Evolutionary conservation across 1,139 yeast genomes (phyloP).

Genomic region (Hemisphaericaspora xylofermentans): DNA sequence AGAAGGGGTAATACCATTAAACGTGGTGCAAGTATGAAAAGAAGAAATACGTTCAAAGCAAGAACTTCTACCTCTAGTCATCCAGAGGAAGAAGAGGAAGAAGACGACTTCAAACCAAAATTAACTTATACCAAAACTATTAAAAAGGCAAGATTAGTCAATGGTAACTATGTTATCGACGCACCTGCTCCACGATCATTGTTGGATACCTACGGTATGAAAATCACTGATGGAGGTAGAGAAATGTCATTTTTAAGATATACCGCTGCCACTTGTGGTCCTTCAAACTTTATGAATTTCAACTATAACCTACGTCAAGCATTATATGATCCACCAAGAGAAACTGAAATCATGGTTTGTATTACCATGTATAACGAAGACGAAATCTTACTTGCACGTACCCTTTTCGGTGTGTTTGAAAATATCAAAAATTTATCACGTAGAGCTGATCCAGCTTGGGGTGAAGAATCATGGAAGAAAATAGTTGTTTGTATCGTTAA

Average conservation of each 20-base stretch:
- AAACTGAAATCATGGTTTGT: constrained; percentile 48
- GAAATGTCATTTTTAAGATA: constrained; percentile 64
- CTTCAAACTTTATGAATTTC: constrained; percentile 45
- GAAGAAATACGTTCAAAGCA: constrained; percentile 15
- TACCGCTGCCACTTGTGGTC: constrained; percentile 52
- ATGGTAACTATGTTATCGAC: constrained; percentile 75
- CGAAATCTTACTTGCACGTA: constrained; percentile 45
- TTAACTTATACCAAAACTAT: constrained; percentile 48
- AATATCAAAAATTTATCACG: constrained; percentile 48
- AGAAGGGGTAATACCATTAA: constrained; percentile 36
- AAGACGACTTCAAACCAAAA: constrained; percentile 43
- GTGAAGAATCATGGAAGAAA: constrained; percentile 50
- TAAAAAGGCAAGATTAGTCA: constrained; percentile 54
- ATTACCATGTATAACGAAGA: constrained; percentile 52
- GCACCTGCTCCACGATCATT: constrained; percentile 71
- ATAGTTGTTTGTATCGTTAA: constrained; percentile 48
- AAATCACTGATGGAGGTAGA: constrained; percentile 47
- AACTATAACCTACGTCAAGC: constrained; percentile 48
- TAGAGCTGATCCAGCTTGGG: constrained; percentile 44
- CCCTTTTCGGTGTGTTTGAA: constrained; percentile 48
- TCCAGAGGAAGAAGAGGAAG: constrained; percentile 28
- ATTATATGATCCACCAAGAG: constrained; percentile 46
- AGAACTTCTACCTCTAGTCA: constrained; percentile 9
- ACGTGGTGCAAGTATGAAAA: constrained; percentile 21
- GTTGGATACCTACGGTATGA: constrained; percentile 52